Evolutionary conservation across 2,329 filamentous ascomycete species (phyloP), one percentile per base, ranked within the genome.

Genomic region (Nigrospora osmanthi): DNA sequence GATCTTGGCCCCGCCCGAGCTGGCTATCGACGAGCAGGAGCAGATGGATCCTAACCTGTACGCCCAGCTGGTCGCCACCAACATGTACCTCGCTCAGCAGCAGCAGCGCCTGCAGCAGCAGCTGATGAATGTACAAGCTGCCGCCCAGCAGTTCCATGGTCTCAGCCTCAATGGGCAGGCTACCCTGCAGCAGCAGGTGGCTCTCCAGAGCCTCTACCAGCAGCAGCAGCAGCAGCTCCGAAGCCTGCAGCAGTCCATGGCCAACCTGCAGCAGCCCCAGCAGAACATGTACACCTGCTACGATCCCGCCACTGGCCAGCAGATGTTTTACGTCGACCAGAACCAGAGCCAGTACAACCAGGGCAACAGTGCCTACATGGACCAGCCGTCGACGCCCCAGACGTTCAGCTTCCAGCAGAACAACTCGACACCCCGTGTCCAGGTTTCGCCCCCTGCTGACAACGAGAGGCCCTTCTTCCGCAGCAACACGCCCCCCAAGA

Each of bases 91-190:
- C 42, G 89, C 89, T 35, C 89, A 95, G 61, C 90, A 95, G 68
- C 91, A 97, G 68, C 89, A 95, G 69, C 85, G 87, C 52, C 80
- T 97, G 43, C 90, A 97, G 68, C 90, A 96, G 69, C 89, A 97
- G 69, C 77, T 97, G 53, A 80, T 89, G 54, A 87, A 73, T 52
- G 81, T 96, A 19, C 93, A 91, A 58, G 82, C 83, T 43, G 86
- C 87, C 34, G 85, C 88, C 48, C 86, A 89, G 66, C 86, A 90
- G 65, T 86, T 90, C 58, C 85, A 89, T 63, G 81, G 80, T 52
- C 71, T 95, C 67, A 89, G 76, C 63, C 62, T 95, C 47, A 83
- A 75, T 59, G 69, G 69, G 43, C 74, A 78, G 54, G 63, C 63
- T 62, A 59, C 62, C 38, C 53, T 71, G 49, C 69, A 73, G 56